Evolutionary conservation across 2,329 filamentous ascomycete species (phyloP).

Genomic region (Aureobasidium namibiae): DNA sequence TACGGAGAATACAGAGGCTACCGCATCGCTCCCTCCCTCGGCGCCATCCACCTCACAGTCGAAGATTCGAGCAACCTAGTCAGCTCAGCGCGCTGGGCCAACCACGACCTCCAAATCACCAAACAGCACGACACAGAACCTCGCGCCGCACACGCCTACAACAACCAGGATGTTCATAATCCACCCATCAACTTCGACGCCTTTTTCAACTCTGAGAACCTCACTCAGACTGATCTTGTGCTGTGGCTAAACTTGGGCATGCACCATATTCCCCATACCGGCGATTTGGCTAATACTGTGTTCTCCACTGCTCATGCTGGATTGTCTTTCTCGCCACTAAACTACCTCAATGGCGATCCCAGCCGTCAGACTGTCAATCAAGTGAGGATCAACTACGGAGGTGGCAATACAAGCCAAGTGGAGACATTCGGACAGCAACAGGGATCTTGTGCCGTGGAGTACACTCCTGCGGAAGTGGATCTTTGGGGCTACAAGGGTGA

Average conservation of each 20-base stretch:
- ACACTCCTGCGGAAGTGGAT: slow-evolving; percentile 20
- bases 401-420: slow-evolving; percentile 23
- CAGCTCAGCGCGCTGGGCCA: slow-evolving; percentile 28
- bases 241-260: slow-evolving; percentile 50
- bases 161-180: slow-evolving; percentile 29
- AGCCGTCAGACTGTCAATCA: slow-evolving; percentile 34
- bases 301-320: slow-evolving; percentile 40
- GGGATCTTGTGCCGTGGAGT: slow-evolving; percentile 23
- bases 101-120: slow-evolving; percentile 33
- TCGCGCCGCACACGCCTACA: slow-evolving; percentile 28
- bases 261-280: slow-evolving; percentile 50
- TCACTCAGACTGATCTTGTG: slow-evolving; percentile 40
- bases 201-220: slow-evolving; percentile 36
- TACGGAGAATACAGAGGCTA: slow-evolving; percentile 48
- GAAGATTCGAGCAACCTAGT: slow-evolving; percentile 20
- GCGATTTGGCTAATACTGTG: slow-evolving; percentile 47
- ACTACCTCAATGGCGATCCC: slow-evolving; percentile 36
- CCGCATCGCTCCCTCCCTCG: slow-evolving; percentile 34
- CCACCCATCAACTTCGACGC: slow-evolving; percentile 38
- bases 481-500: slow-evolving; percentile 27
- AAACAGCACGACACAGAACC: slow-evolving; percentile 41
- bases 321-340: slow-evolving; percentile 37
- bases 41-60: slow-evolving; percentile 22
- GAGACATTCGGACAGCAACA: slow-evolving; percentile 28
- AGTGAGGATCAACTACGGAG: slow-evolving; percentile 32